phyloP scores from a whole-genome alignment of 2,329 filamentous ascomycete species.

The Teratosphaeria destructans region DNA sequence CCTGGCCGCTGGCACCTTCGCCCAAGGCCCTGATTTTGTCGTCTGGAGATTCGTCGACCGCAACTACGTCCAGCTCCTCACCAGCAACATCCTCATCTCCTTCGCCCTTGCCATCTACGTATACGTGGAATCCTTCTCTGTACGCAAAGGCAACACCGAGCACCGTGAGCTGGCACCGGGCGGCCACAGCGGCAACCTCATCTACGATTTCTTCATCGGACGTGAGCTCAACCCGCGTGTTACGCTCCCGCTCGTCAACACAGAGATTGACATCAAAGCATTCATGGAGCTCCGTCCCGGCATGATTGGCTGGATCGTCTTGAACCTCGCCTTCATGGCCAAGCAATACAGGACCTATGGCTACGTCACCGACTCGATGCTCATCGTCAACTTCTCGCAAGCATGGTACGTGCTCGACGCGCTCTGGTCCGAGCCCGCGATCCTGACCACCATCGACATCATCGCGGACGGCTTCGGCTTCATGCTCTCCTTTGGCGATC shows the following conservation, averaged over 20 bases:
- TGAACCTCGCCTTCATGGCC: constrained; percentile 75
- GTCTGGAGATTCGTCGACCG: constrained; percentile 91
- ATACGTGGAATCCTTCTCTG: constrained; percentile 72
- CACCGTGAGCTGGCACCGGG: constrained; percentile 71
- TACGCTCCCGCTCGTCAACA: constrained; percentile 62
- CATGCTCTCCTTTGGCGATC: constrained; percentile 88
- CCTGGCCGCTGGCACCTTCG: constrained; percentile 61
- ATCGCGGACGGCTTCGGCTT: constrained; percentile 88
- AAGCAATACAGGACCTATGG: constrained; percentile 82
- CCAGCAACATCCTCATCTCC: constrained; percentile 69
- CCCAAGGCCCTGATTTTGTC: constrained; percentile 69
- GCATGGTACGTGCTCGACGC: constrained; percentile 74
- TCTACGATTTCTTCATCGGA: constrained; percentile 96
- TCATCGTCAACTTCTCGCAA: constrained; percentile 69
- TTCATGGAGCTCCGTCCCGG: constrained; percentile 89
- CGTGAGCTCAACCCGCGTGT: constrained; percentile 88
- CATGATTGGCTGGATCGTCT: constrained; percentile 76
- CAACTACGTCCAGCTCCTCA: constrained; percentile 79
- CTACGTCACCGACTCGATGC: constrained; percentile 73
- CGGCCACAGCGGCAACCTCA: constrained; percentile 68
- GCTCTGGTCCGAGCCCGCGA: constrained; percentile 76
- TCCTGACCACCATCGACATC: constrained; percentile 90
- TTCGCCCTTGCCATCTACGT: constrained; percentile 64
- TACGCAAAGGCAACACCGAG: constrained; percentile 62
- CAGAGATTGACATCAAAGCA: constrained; percentile 75